A percentile compares a stretch with the other conserved stretches of the same genome.
Evolutionary conservation across 1,284 basidiomycete genomes (phyloP).

Genomic region (Leccinum solheimii): DNA sequence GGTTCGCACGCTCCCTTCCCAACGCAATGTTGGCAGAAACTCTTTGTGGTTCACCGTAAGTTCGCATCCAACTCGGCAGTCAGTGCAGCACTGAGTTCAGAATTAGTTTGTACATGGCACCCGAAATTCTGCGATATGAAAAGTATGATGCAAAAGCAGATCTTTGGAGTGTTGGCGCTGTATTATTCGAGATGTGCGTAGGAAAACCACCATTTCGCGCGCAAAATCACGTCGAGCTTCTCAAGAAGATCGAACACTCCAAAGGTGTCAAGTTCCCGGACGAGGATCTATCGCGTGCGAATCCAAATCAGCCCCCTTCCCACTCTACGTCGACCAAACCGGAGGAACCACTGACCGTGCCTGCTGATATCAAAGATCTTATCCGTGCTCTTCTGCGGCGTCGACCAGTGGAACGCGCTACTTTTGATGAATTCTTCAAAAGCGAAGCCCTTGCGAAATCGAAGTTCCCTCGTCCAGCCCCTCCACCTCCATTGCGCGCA

Average conservation of each 20-base stretch:
- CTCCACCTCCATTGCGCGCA: slow-evolving; percentile 23
- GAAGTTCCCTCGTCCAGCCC: slow-evolving; percentile 61
- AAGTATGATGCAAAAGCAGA: slow-evolving; percentile 99
- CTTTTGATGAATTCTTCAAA: slow-evolving; percentile 91
- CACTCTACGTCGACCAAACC: slow-evolving; percentile 24
- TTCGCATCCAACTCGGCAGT: slow-evolving; percentile 16
- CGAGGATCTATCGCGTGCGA: slow-evolving; percentile 57
- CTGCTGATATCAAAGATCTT: slow-evolving; percentile 85
- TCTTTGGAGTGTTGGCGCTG: slow-evolving; percentile 97
- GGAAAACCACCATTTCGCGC: slow-evolving; percentile 95
- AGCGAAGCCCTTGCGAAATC: slow-evolving; percentile 80
- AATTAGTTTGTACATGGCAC: slow-evolving; percentile 93
- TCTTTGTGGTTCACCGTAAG: slow-evolving; percentile 93
- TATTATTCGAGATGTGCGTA: slow-evolving; percentile 93
- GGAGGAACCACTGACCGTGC: slow-evolving; percentile 58
- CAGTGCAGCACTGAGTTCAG: slow-evolving; percentile 10
- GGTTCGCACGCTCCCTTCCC: slow-evolving; percentile 92
- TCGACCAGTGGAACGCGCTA: slow-evolving; percentile 81
- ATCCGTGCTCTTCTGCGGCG: slow-evolving; percentile 84
- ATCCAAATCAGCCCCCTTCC: slow-evolving; percentile 21
- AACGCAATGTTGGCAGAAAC: slow-evolving; percentile 96
- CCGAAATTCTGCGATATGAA: slow-evolving; percentile 95
- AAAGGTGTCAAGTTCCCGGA: slow-evolving; percentile 92
- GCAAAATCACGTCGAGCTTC: slow-evolving; percentile 92
- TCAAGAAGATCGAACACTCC: slow-evolving; percentile 88